Evolutionary conservation across 805 yeast species (phyloP).

Genomic region (Cyberlindnera bimundalis): DNA sequence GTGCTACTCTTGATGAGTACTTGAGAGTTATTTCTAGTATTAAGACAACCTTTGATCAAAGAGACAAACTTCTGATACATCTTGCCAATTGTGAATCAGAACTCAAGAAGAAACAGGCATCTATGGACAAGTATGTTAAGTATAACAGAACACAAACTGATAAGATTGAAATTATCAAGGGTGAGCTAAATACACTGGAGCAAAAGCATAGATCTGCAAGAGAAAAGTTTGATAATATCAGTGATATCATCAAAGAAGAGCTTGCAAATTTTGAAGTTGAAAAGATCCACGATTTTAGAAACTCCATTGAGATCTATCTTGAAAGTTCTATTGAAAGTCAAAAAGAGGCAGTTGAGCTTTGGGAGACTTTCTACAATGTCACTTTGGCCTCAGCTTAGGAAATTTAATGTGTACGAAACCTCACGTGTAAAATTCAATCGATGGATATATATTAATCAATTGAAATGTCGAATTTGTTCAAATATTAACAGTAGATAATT

Average conservation of each 20-base stretch:
- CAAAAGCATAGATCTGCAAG: slow-evolving; percentile 51
- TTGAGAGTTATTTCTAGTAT: slow-evolving; percentile 72
- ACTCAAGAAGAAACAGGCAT: slow-evolving; percentile 41
- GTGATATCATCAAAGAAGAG: slow-evolving; percentile 65
- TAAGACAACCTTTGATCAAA: slow-evolving; percentile 66
- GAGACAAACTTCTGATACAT: slow-evolving; percentile 53
- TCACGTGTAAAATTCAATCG: no score
- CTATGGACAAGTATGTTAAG: slow-evolving; percentile 43
- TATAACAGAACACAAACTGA: slow-evolving; percentile 57
- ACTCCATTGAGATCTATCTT: slow-evolving; percentile 83
- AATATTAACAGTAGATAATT: neutral
- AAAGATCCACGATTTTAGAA: slow-evolving; percentile 79
- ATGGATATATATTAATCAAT: no score
- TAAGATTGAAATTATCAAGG: slow-evolving; percentile 51
- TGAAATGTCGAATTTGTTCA: neutral
- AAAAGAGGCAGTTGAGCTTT: slow-evolving; percentile 83
- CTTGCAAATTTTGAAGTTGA: slow-evolving; percentile 65
- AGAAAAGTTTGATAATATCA: slow-evolving; percentile 58
- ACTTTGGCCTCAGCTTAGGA: slow-evolving; percentile 22
- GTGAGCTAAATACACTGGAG: slow-evolving; percentile 57
- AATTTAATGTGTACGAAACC: slow-evolving; percentile 2
- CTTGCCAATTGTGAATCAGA: slow-evolving; percentile 49
- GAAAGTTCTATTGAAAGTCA: slow-evolving; percentile 91
- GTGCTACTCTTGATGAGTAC: slow-evolving; percentile 86
- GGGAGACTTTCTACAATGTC: slow-evolving; percentile 83